Evolutionary conservation across 139 green algal genomes (phyloP).

Genomic region (Tetraselmis striata): DNA sequence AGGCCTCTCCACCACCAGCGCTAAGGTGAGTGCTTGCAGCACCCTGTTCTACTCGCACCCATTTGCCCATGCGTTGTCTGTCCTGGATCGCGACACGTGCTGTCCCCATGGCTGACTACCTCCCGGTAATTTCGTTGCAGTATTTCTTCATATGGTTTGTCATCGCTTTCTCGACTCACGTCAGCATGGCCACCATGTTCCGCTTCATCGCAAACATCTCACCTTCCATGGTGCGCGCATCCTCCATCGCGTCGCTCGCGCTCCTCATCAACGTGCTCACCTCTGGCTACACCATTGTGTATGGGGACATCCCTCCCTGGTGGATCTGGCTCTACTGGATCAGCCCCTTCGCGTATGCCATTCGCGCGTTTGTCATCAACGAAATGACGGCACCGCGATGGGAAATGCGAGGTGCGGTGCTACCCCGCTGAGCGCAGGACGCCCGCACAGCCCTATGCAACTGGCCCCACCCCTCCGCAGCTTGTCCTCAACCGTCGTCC

Average conservation of each 20-base stretch:
- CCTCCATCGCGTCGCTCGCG: not conserved
- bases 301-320: conserved; percentile 21
- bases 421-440: no score
- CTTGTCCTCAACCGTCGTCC: no score
- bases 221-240: not conserved
- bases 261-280: not conserved
- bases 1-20: not conserved
- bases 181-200: not conserved
- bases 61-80: no score
- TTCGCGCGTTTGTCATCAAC: conserved; percentile 52
- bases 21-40: no score
- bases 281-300: conserved; percentile 11
- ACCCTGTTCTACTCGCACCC: no score
- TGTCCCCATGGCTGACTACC: no score
- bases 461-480: no score
- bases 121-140: no score
- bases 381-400: conserved; percentile 49
- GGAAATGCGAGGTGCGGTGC: no score
- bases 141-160: not conserved
- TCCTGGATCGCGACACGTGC: no score
- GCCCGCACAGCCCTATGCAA: no score
- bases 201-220: not conserved
- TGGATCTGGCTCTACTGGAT: conserved; percentile 56
- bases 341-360: conserved; percentile 48
- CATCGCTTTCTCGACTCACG: conserved; percentile 1